A percentile compares a stretch with the other conserved stretches of the same genome.
These are phyloP conservation scores for Byssochlamys sp. DNA, from an alignment of 2,329 filamentous ascomycete genomes.

Conservation along the genomic window DNA sequence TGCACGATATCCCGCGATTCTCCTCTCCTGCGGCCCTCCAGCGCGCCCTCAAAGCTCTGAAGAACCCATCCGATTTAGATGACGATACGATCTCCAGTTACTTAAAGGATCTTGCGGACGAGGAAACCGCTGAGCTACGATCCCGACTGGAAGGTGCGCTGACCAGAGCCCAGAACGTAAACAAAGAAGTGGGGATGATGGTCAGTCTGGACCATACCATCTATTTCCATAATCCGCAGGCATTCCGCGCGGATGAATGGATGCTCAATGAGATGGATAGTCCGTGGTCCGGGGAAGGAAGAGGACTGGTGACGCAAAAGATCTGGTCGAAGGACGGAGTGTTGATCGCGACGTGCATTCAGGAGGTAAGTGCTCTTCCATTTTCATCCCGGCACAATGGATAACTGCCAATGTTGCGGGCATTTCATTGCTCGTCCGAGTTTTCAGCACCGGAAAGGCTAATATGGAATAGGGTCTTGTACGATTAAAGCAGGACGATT, in stretches of 20 bases:
- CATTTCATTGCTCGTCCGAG: background rate
- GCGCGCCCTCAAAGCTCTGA: conserved; percentile 28
- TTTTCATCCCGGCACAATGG: background rate
- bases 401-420: background rate
- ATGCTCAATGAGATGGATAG: conserved; percentile 42
- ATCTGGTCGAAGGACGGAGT: conserved; percentile 42
- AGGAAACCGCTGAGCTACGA: conserved; percentile 32
- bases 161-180: conserved; percentile 16
- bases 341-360: conserved; percentile 41
- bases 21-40: conserved; percentile 41
- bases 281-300: conserved; percentile 43
- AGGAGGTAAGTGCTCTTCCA: conserved; percentile 33
- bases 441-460: background rate
- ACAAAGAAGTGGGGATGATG: conserved; percentile 40
- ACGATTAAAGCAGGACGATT: conserved; percentile 35
- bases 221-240: conserved; percentile 42
- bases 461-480: conserved; percentile 33
- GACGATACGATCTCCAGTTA: conserved; percentile 30
- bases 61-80: conserved; percentile 37
- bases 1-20: conserved; percentile 72
- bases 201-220: conserved; percentile 44
- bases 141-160: conserved; percentile 25
- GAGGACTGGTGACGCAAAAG: conserved; percentile 40
- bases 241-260: conserved; percentile 43
- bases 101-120: conserved; percentile 33